Evolutionary conservation across 495 filamentous ascomycete genomes (phyloP), one percentile per base, ranked within the genome.

Genomic region (Aspergillus kassunensis): DNA sequence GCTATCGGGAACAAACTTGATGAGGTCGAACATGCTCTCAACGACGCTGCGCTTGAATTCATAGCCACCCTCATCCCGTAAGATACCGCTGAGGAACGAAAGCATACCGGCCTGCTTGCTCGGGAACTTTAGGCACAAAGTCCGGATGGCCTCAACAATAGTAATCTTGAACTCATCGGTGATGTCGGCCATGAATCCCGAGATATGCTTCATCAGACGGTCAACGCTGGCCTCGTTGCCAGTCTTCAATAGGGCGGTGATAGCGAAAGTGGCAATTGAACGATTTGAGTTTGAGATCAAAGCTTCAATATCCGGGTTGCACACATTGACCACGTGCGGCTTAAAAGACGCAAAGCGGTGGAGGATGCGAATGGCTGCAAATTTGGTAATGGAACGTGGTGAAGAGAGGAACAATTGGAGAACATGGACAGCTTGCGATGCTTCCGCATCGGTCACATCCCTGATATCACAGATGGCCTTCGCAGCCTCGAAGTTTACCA

Each of bases 161-260:
- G 95, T 97, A 63, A 99, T 95, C 75, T 97, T 97, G 77, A 99
- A 99, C 68, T 97, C 93, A 66, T 99, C 91, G 6, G 91, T 95
- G 58, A 96, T 96, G 69, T 97, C 91, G 11, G 90, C 88, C 91
- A 97, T 97, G 75, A 97, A 95, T 33, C 88, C 88, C 13, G 89
- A 90, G 51, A 96, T 97, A 67, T 97, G 93, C 77, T 97, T 97
- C 89, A 98, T 96, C 49, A 99, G 73, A 51, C 95, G 87, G 67
- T 99, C 93, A 34, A 99, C 95, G 53, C 89, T 95, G 27, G 88
- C 86, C 71, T 99, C 93, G 58, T 97, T 99, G 48, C 95, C 93
- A 15, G 93, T 97, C 78, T 97, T 97, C 41, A 99, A 83, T 13
- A 99, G 79, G 2, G 95, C 97, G 6, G 93, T 97, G 55, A 99